phyloP scores from a whole-genome alignment of 2,329 filamentous ascomycete species.

The Aspergillus texensis region DNA sequence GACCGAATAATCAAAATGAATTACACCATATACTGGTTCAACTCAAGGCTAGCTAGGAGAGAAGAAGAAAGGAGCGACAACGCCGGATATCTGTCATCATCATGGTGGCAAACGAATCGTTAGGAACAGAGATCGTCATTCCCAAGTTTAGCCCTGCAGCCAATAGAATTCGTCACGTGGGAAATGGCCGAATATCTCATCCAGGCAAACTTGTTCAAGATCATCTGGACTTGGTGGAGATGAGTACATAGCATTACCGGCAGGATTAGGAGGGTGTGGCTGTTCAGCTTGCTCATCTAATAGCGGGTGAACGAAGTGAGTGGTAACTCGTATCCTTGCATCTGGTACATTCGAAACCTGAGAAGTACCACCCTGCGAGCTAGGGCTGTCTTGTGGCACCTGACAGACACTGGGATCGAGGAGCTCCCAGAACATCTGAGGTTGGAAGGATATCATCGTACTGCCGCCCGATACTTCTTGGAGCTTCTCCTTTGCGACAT shows the following conservation, averaged over 20 bases:
- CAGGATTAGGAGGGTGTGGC: not conserved
- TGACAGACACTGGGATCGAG: not conserved
- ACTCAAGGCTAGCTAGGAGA: not conserved
- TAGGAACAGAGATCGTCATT: not conserved
- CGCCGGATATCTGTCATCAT: not conserved
- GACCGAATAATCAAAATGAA: too few relatives aligned
- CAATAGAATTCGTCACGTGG: not conserved
- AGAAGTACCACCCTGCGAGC: not conserved
- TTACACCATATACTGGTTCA: too few relatives aligned
- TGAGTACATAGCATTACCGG: not conserved
- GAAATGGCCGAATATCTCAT: not conserved
- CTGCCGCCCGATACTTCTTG: not conserved
- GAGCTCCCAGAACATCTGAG: not conserved
- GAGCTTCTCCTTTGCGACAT: not conserved
- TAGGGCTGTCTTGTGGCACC: not conserved
- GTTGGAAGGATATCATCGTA: not conserved
- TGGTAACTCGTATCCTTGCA: not conserved
- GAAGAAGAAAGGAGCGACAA: not conserved
- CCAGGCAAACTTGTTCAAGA: not conserved
- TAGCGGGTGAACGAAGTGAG: not conserved
- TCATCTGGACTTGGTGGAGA: not conserved
- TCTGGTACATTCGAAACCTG: not conserved
- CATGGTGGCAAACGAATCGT: not conserved
- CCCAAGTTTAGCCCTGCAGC: not conserved
- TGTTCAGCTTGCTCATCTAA: not conserved